phyloP scores from a whole-genome alignment of 257 asterid species.

The Primulina tabacum region DNA sequence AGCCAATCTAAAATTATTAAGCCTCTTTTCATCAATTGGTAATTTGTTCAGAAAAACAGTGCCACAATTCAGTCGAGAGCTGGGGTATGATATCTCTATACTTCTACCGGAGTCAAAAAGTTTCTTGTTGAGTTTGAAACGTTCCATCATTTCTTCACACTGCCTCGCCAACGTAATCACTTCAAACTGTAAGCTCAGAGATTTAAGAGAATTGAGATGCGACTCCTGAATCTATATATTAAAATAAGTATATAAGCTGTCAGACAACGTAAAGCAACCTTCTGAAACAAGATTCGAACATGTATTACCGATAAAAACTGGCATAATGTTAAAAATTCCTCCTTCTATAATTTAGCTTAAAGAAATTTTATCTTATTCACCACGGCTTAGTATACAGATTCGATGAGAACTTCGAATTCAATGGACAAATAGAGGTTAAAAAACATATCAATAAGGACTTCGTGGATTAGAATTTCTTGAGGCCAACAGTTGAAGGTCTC shows the following conservation, averaged over 20 bases:
- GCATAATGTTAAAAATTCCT: background rate
- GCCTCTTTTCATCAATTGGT: conserved; percentile 66
- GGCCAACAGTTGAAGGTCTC: background rate
- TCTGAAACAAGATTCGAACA: conserved; percentile 1
- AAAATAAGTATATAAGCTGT: conserved; percentile 11
- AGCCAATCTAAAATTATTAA: conserved; percentile 47
- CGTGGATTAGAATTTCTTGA: background rate
- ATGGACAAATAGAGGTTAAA: background rate
- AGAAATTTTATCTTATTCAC: conserved; percentile 7
- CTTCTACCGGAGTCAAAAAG: conserved; percentile 67
- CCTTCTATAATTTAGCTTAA: background rate
- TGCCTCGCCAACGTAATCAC: conserved; percentile 62
- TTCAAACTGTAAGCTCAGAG: conserved; percentile 65
- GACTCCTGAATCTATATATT: conserved; percentile 65
- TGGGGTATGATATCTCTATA: conserved; percentile 74
- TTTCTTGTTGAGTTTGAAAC: conserved; percentile 59
- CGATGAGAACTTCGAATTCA: background rate
- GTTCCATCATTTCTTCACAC: conserved; percentile 74
- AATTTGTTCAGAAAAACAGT: conserved; percentile 54
- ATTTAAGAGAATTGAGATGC: conserved; percentile 51
- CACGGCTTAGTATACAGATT: background rate
- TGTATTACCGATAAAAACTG: background rate
- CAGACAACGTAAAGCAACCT: conserved; percentile 6
- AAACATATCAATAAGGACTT: background rate
- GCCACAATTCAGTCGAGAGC: conserved; percentile 46